phyloP scores from a whole-genome alignment of 495 filamentous ascomycete genomes.

The Daldinia bambusicola region DNA sequence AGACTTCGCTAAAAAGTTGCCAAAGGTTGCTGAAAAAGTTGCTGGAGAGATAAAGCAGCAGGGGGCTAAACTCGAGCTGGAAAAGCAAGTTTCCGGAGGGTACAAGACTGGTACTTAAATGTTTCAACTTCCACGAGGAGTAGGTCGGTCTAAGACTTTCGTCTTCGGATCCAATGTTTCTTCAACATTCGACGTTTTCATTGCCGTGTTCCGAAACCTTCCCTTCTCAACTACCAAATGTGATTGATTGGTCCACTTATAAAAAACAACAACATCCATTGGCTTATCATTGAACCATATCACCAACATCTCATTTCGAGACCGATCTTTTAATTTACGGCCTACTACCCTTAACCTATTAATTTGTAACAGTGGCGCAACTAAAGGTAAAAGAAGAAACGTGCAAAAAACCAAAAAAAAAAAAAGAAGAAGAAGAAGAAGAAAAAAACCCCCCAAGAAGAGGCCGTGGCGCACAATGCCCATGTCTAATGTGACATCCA shows the following conservation, averaged over 20 bases:
- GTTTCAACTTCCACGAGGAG: conserved; percentile 27
- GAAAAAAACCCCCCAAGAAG: conserved; percentile 8
- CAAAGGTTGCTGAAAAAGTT: background rate
- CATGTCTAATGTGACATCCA: conserved; percentile 37
- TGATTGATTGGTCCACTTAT: conserved; percentile 16
- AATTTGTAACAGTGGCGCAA: conserved; percentile 32
- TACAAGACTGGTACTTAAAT: conserved; percentile 29
- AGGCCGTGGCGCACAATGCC: conserved; percentile 25
- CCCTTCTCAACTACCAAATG: conserved; percentile 5
- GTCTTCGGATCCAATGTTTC: conserved; percentile 27
- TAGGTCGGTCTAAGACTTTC: conserved; percentile 16
- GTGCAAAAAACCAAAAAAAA: too few relatives aligned
- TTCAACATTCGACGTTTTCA: conserved; percentile 31
- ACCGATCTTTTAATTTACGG: conserved; percentile 29
- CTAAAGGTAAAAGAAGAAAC: background rate
- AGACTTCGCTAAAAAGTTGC: background rate
- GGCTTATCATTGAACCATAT: conserved; percentile 16
- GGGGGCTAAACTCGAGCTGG: conserved; percentile 31
- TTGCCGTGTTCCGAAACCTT: conserved; percentile 12
- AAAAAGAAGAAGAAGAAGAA: conserved; percentile 2
- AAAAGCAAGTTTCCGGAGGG: conserved; percentile 1
- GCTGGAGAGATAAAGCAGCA: conserved; percentile 33
- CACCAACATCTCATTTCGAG: conserved; percentile 32
- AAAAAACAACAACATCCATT: conserved; percentile 2
- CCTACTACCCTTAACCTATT: conserved; percentile 10